These are phyloP conservation scores for Laburnicola sp. DNA, from an alignment of 2,329 filamentous ascomycete genomes.

Conservation along the genomic window DNA sequence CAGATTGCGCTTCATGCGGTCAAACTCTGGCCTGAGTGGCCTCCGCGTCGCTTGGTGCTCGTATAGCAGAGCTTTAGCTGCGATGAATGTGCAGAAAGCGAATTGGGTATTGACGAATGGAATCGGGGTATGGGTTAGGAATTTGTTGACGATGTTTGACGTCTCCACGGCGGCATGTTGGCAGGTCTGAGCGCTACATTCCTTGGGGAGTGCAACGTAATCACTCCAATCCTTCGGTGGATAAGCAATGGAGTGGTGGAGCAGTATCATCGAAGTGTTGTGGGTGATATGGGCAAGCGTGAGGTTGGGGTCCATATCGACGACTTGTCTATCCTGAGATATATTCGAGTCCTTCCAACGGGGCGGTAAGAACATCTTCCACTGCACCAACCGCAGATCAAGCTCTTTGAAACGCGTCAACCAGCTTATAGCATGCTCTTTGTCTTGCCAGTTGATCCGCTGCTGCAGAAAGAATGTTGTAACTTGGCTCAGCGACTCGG, in stretches of 20 bases:
- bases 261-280: slow-evolving; percentile 42
- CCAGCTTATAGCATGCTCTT: slow-evolving; percentile 41
- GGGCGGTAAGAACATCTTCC: slow-evolving; percentile 40
- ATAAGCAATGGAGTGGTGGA: slow-evolving; percentile 39
- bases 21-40: slow-evolving; percentile 30
- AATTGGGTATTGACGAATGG: slow-evolving; percentile 43
- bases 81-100: slow-evolving; percentile 38
- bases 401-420: slow-evolving; percentile 41
- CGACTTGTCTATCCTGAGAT: slow-evolving; percentile 28
- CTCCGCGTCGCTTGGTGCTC: slow-evolving; percentile 25
- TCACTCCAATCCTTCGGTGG: slow-evolving; percentile 37
- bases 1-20: slow-evolving; percentile 26
- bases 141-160: slow-evolving; percentile 40
- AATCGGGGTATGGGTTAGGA: slow-evolving; percentile 32
- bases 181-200: slow-evolving; percentile 41
- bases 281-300: slow-evolving; percentile 41
- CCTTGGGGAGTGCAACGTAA: slow-evolving; percentile 36
- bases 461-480: slow-evolving; percentile 42
- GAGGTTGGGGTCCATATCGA: slow-evolving; percentile 42
- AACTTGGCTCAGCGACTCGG: slow-evolving; percentile 39
- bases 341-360: slow-evolving; percentile 42
- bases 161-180: slow-evolving; percentile 38
- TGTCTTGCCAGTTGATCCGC: slow-evolving; percentile 40
- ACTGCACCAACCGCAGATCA: slow-evolving; percentile 39
- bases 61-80: slow-evolving; percentile 38